A percentile compares a stretch with the other conserved stretches of the same genome.
Conservation (phyloP, 108 stramenopile species). For the Thalassiosira profunda region DNA sequence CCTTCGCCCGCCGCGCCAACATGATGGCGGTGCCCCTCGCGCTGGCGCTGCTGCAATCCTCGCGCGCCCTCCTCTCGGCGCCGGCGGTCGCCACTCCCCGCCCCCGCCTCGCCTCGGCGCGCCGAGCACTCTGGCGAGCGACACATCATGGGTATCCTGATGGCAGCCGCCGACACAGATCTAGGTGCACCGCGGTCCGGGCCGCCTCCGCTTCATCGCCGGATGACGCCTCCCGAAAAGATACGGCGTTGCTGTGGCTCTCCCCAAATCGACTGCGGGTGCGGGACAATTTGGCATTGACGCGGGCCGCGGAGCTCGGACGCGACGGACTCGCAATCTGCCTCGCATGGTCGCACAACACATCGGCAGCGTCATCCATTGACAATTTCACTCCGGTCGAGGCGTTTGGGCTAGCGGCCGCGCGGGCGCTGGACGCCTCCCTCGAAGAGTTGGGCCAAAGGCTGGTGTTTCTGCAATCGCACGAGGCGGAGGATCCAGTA, state of each 20-base stretch:
- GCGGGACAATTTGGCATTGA: slow-evolving; percentile 19
- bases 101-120: no score
- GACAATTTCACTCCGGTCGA: slow-evolving; percentile 14
- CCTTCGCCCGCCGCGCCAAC: no score
- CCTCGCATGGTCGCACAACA: slow-evolving; percentile 15
- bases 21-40: no score
- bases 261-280: slow-evolving; percentile 20
- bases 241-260: slow-evolving; percentile 15
- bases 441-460: slow-evolving; percentile 20
- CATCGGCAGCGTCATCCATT: not conserved
- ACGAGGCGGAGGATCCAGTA: slow-evolving; percentile 4
- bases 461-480: slow-evolving; percentile 6
- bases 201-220: not conserved
- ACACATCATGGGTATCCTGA: no score
- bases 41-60: no score
- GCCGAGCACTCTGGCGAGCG: no score
- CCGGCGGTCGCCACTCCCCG: no score
- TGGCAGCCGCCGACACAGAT: no score
- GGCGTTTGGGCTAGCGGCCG: slow-evolving; percentile 27
- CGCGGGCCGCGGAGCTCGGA: slow-evolving; percentile 17
- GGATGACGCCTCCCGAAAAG: no score
- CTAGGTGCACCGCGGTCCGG: no score
- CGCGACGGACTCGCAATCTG: slow-evolving; percentile 20
- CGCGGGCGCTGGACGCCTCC: slow-evolving; percentile 3
- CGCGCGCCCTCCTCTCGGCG: no score